Evolutionary conservation across 2,329 filamentous ascomycete species (phyloP).

Genomic region (Pseudophaeomoniella oleicola): DNA sequence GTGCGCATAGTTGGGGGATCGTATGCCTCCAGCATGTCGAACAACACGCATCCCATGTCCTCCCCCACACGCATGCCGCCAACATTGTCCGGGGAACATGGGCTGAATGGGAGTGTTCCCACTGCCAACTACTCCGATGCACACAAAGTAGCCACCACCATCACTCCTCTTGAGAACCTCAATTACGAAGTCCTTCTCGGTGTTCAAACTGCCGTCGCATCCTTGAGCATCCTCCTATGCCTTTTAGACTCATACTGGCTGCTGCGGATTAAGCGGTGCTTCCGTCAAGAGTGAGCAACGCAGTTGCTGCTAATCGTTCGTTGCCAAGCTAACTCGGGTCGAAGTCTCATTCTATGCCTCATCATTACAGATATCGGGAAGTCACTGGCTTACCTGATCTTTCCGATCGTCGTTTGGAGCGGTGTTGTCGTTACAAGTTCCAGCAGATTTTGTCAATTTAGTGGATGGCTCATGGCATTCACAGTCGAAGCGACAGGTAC

Average conservation of each 20-base stretch:
- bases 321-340: conserved; percentile 2
- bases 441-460: conserved; percentile 50
- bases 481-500: conserved; percentile 43
- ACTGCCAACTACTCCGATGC: no score
- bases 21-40: no score
- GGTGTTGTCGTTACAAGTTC: conserved; percentile 34
- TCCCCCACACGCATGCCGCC: no score
- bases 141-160: background rate
- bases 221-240: conserved; percentile 42
- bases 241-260: conserved; percentile 56
- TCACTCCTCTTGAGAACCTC: background rate
- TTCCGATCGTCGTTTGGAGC: conserved; percentile 44
- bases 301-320: conserved; percentile 3
- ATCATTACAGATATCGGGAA: conserved; percentile 61
- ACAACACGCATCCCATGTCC: no score
- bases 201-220: conserved; percentile 28
- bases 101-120: no score
- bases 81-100: background rate
- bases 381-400: conserved; percentile 52
- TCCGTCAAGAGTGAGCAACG: conserved; percentile 53
- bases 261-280: conserved; percentile 55
- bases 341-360: conserved; percentile 58
- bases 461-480: conserved; percentile 51
- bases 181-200: conserved; percentile 15
- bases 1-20: no score